phyloP scores from a whole-genome alignment of 257 asterid species.

The Eucommia ulmoides region DNA sequence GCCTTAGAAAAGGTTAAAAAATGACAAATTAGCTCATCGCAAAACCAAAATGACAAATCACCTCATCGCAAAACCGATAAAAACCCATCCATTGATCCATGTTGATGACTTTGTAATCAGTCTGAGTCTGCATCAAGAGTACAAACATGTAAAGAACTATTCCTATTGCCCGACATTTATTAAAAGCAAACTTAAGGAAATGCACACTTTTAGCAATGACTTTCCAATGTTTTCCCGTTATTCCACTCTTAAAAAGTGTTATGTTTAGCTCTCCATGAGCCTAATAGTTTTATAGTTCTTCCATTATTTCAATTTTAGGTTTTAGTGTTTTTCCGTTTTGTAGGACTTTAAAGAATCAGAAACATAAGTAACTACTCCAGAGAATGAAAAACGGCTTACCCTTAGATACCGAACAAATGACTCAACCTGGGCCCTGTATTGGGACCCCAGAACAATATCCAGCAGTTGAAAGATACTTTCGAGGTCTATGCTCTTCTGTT shows the following conservation, averaged over 20 bases:
- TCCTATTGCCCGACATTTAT: not conserved
- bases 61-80: not conserved
- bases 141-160: not conserved
- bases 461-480: constrained; percentile 4
- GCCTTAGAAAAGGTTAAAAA: not conserved
- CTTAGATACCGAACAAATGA: constrained; percentile 41
- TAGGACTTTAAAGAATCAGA: too few species aligned
- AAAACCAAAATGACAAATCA: not conserved
- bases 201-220: too few species aligned
- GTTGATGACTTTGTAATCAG: not conserved
- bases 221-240: not conserved
- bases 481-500: constrained; percentile 41
- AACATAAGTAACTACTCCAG: too few species aligned
- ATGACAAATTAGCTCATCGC: not conserved
- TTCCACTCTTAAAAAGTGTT: not conserved
- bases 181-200: not conserved
- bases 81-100: not conserved
- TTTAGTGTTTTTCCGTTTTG: too few species aligned
- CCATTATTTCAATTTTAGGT: too few species aligned
- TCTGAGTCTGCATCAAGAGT: not conserved
- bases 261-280: not conserved
- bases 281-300: not conserved
- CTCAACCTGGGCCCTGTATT: constrained; percentile 50
- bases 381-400: constrained; percentile 45
- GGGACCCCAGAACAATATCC: constrained; percentile 59